Conservation (phyloP, 306 rosid genomes). For the Vicia faba region DNA sequence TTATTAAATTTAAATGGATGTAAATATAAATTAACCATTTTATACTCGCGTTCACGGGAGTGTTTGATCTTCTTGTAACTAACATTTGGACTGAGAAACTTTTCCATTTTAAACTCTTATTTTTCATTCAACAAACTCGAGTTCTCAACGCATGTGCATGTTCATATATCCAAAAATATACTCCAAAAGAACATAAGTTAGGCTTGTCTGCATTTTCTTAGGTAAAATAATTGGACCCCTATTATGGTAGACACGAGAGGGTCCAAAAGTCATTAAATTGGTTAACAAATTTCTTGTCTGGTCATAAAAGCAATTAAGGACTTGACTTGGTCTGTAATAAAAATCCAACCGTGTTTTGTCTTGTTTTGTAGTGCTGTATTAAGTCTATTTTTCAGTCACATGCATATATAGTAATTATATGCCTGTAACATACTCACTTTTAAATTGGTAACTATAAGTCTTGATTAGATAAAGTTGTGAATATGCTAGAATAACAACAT, state of each 20-base stretch:
- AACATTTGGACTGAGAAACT: too few species aligned
- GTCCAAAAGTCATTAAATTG: too few species aligned
- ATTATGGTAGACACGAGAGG: too few species aligned
- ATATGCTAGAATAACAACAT: background rate
- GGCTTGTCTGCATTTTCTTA: conserved; percentile 40
- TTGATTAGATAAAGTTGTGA: background rate
- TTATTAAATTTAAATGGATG: too few species aligned
- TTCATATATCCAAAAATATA: background rate
- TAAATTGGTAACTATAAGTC: background rate
- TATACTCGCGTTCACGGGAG: too few species aligned
- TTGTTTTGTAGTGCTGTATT: background rate
- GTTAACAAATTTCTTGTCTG: background rate
- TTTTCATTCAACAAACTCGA: too few species aligned
- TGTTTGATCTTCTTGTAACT: too few species aligned
- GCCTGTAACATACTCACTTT: background rate
- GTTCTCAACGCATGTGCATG: background rate
- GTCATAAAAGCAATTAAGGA: conserved; percentile 16
- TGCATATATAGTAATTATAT: background rate
- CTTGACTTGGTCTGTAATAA: conserved; percentile 33
- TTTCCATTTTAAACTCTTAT: too few species aligned
- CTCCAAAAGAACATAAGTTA: conserved; percentile 25
- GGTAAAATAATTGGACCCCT: conserved; percentile 21
- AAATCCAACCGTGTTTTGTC: background rate
- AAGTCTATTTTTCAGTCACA: background rate
- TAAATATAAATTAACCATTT: too few species aligned